Evolutionary conservation across 495 filamentous ascomycete genomes (phyloP), one percentile per base, ranked within the genome.

Genomic region (Chlorociboria aeruginascens): DNA sequence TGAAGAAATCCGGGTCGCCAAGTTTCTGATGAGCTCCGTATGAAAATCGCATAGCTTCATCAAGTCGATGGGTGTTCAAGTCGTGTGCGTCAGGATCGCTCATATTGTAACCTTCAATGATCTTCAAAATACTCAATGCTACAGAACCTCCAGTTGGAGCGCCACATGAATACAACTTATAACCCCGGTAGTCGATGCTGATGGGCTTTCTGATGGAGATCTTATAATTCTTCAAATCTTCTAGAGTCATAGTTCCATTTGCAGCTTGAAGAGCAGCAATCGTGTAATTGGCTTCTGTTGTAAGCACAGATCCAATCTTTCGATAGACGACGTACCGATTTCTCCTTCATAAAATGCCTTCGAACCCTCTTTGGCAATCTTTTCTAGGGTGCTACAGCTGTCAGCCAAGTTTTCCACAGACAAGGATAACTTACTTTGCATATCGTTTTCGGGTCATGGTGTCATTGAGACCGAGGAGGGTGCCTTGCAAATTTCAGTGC

Each of bases 41-140:
- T 1, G 77, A 86, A 63, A 90, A 95, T 13, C 88, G 76, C 61
- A 92, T 87, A 2, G 85, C 82, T 65, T 96, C 89, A 50, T 86
- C 79, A 45, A 95, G 69, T 3, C 87, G 76, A 65, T 95, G 89
- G 2, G 81, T 81, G 14, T 77, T 89, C 1, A 80, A 48, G 45
- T 84, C 79, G 9, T 3, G 68, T 55, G 20, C 71, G 63, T 28
- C 66, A 51, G 46, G 42, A 14, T 36, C 10, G 20, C 78, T 80
- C 44, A 86, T 70, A 13, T 69, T 56, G 55, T 85, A 95, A 1
- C 83, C 81, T 53, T 83, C 77, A 54, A 93, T 66, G 8, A 81
- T 84, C 54, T 92, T 93, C 49, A 95, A 66, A 7, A 82, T 77
- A 48, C 72, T 79, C 46, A 90, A 63, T 8, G 74, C 78, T 0